These are phyloP conservation scores for Trichoderma koningiopsis DNA, from an alignment of 2,329 filamentous ascomycete species.

Conservation along the genomic window DNA sequence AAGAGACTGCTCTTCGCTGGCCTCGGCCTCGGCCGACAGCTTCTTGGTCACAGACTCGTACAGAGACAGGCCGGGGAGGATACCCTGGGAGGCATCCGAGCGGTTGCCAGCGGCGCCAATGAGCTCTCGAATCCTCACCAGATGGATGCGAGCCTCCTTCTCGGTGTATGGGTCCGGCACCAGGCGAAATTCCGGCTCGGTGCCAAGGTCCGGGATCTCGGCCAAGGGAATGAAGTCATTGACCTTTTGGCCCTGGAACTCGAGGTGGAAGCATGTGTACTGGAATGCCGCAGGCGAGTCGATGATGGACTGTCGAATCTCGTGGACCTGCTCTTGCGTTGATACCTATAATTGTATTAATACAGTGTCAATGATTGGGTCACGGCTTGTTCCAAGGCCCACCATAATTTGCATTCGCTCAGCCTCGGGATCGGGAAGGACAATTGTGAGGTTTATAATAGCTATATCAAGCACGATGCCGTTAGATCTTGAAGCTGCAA, in stretches of 20 bases:
- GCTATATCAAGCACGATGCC: conserved; percentile 39
- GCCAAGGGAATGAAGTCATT: conserved; percentile 94
- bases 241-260: conserved; percentile 83
- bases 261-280: conserved; percentile 98
- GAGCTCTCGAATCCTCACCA: conserved; percentile 86
- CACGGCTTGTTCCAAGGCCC: conserved; percentile 35
- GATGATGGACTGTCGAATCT: conserved; percentile 94
- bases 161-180: conserved; percentile 97
- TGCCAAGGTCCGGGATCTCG: conserved; percentile 77
- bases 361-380: background rate
- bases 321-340: conserved; percentile 93
- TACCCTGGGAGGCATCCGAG: conserved; percentile 82
- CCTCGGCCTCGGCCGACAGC: conserved; percentile 44
- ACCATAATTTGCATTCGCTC: conserved; percentile 85
- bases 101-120: conserved; percentile 90
- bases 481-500: background rate
- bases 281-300: conserved; percentile 91
- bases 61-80: conserved; percentile 81
- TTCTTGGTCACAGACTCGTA: conserved; percentile 73
- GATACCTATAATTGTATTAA: conserved; percentile 63
- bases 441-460: conserved; percentile 68
- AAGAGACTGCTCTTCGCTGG: conserved; percentile 38
- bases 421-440: conserved; percentile 73
- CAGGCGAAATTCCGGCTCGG: conserved; percentile 76
- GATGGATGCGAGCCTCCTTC: conserved; percentile 94